phyloP scores from a whole-genome alignment of 2,329 filamentous ascomycete genomes.

The Sporothrix pallida region DNA sequence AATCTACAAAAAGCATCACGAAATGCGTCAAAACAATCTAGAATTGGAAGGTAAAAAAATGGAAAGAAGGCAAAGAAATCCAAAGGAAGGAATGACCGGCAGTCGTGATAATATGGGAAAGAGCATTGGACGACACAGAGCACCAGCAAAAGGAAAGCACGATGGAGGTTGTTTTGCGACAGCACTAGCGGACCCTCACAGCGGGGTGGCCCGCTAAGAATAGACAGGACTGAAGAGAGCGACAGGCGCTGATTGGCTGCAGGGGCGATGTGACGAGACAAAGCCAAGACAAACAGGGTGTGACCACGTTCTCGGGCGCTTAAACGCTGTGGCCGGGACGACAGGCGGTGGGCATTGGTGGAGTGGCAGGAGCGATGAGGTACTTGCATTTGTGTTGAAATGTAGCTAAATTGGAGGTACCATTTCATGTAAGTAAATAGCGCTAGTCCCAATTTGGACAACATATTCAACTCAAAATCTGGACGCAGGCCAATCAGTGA shows the following conservation, averaged over 20 bases:
- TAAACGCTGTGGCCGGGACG: conserved; percentile 29
- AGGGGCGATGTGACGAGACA: conserved; percentile 32
- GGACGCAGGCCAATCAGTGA: not conserved
- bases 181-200: conserved; percentile 29
- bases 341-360: not conserved
- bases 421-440: conserved; percentile 6
- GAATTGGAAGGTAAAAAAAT: not conserved
- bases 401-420: not conserved
- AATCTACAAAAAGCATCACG: conserved; percentile 6
- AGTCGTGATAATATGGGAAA: conserved; percentile 17
- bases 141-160: conserved; percentile 10
- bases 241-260: conserved; percentile 32
- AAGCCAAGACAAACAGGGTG: conserved; percentile 31
- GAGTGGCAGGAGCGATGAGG: not conserved
- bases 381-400: not conserved
- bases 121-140: conserved; percentile 11
- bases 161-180: conserved; percentile 26
- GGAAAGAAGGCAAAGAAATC: not conserved
- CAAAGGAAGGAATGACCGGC: not conserved
- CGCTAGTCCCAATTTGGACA: not conserved
- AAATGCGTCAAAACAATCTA: not conserved
- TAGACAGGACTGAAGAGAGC: conserved; percentile 24
- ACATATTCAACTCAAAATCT: not conserved
- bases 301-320: conserved; percentile 37
- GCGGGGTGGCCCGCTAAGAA: conserved; percentile 36